These are phyloP conservation scores for Sugiyamaella lignohabitans DNA, from an alignment of 805 yeast species.

Conservation along the genomic window DNA sequence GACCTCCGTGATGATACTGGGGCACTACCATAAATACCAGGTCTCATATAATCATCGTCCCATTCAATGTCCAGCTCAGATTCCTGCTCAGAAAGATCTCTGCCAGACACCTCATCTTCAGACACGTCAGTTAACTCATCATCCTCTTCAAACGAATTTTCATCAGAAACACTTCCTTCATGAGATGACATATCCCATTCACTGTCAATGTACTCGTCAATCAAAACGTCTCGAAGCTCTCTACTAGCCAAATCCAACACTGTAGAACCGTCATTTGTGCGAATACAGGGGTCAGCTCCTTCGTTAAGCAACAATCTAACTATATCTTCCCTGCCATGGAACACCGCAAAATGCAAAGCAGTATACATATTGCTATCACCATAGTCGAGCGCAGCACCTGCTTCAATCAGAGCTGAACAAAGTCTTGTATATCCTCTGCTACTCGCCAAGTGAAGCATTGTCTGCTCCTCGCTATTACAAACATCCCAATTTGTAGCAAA, in stretches of 20 bases:
- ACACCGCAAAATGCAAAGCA: constrained; percentile 80
- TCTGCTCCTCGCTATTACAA: constrained; percentile 92
- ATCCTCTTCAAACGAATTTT: background rate
- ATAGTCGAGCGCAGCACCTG: constrained; percentile 47
- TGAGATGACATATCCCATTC: too few relatives aligned
- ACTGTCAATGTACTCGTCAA: background rate
- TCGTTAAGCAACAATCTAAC: constrained; percentile 57
- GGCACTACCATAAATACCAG: too few relatives aligned
- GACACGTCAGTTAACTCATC: background rate
- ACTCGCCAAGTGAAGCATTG: constrained; percentile 80
- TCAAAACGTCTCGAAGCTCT: background rate
- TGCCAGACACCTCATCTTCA: too few relatives aligned
- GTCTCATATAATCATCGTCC: background rate
- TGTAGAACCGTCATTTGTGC: constrained; percentile 42
- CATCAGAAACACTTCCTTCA: too few relatives aligned
- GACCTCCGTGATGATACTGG: background rate
- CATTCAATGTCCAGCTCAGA: background rate
- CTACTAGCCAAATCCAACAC: constrained; percentile 22
- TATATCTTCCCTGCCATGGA: constrained; percentile 64
- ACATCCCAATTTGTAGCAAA: too few relatives aligned
- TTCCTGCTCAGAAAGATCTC: constrained; percentile 4
- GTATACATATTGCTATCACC: constrained; percentile 76
- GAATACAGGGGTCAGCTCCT: constrained; percentile 52
- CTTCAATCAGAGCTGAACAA: constrained; percentile 55
- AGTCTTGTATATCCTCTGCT: constrained; percentile 63